Evolutionary conservation across 2,329 filamentous ascomycete species (phyloP).

Genomic region (Eurotiales sp.): DNA sequence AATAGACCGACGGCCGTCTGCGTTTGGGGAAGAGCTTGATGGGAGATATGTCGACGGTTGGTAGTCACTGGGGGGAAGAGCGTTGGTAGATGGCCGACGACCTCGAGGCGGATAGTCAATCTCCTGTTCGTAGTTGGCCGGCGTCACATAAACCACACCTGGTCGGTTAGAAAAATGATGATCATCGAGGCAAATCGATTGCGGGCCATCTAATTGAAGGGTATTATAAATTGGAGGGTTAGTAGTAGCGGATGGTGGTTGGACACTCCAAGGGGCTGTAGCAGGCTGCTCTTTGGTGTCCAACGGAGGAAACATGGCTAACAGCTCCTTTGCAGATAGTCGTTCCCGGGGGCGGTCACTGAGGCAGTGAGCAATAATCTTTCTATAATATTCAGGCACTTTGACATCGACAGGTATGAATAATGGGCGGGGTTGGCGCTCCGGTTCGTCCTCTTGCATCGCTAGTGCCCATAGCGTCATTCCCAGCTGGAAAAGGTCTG

Average conservation of each 20-base stretch:
- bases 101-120: conserved; percentile 16
- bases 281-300: conserved; percentile 10
- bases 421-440: conserved; percentile 70
- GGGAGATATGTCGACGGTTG: conserved; percentile 13
- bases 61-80: conserved; percentile 13
- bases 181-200: conserved; percentile 11
- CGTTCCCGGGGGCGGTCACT: conserved; percentile 69
- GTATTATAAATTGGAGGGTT: conserved; percentile 11
- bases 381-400: conserved; percentile 75
- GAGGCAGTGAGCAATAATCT: conserved; percentile 72
- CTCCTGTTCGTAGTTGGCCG: conserved; percentile 8
- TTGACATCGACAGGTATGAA: conserved; percentile 44
- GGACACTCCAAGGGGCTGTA: conserved; percentile 4
- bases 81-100: conserved; percentile 12
- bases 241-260: neutral
- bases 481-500: conserved; percentile 89
- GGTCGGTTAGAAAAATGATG: conserved; percentile 3
- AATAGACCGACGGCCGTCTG: conserved; percentile 12
- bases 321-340: conserved; percentile 67
- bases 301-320: conserved; percentile 64
- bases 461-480: conserved; percentile 96
- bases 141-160: conserved; percentile 14
- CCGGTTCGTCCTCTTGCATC: conserved; percentile 83
- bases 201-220: neutral
- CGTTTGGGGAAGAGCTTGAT: conserved; percentile 10